Conservation (phyloP, 2,329 filamentous ascomycete species). For the Aspergillus glaucus region DNA sequence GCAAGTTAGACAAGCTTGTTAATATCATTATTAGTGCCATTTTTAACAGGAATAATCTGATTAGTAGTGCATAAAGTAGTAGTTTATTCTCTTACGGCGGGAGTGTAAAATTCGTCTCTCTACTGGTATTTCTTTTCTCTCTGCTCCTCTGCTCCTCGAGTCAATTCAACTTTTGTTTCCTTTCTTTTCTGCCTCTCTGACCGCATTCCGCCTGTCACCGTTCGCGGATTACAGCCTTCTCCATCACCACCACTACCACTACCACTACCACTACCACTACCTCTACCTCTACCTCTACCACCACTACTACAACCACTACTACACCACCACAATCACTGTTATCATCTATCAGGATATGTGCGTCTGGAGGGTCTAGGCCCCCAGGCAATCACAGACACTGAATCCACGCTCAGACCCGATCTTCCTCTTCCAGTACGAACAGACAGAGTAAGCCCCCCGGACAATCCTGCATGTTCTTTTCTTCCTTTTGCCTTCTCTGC, state of each 20-base stretch:
- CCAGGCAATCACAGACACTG: slow-evolving; percentile 9
- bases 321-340: not conserved
- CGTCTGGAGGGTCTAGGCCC: slow-evolving; percentile 27
- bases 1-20: not conserved
- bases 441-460: not conserved
- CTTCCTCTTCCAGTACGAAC: not conserved
- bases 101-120: slow-evolving; percentile 12
- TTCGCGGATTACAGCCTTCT: not conserved
- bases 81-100: slow-evolving; percentile 13
- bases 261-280: not conserved
- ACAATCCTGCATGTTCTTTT: not conserved
- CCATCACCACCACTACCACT: not conserved
- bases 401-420: slow-evolving; percentile 1
- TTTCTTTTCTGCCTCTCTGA: slow-evolving; percentile 3
- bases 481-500: slow-evolving; percentile 1
- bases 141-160: not conserved
- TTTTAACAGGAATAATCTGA: not conserved
- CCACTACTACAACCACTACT: not conserved
- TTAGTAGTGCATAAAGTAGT: not conserved
- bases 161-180: slow-evolving; percentile 2
- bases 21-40: not conserved
- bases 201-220: not conserved
- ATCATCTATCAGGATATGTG: slow-evolving; percentile 19
- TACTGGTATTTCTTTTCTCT: slow-evolving; percentile 2
- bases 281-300: not conserved